These are phyloP conservation scores for Chamaecrista fasciculata DNA, from an alignment of 306 rosid genomes.

Conservation along the genomic window DNA sequence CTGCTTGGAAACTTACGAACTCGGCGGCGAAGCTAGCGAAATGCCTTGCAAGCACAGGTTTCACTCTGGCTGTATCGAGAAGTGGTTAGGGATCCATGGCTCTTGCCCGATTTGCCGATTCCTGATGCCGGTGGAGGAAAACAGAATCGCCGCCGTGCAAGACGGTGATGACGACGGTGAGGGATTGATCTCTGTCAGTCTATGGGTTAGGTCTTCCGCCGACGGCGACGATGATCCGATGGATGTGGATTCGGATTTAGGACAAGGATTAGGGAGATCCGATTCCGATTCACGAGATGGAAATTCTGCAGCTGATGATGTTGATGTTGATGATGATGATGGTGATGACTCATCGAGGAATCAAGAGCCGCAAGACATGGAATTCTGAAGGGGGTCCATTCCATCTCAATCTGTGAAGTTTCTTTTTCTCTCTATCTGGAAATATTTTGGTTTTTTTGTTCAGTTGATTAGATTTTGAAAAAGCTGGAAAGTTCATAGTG, in stretches of 20 bases:
- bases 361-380: background rate
- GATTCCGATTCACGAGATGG: background rate
- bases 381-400: background rate
- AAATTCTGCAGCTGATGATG: background rate
- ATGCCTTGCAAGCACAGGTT: constrained; percentile 43
- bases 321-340: no score
- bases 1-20: constrained; percentile 30
- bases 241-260: constrained; percentile 17
- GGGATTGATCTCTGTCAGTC: constrained; percentile 9
- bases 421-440: no score
- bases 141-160: background rate
- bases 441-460: no score
- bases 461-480: background rate
- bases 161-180: background rate
- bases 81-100: constrained; percentile 31
- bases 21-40: constrained; percentile 32
- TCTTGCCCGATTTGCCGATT: constrained; percentile 46
- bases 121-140: constrained; percentile 24
- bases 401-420: background rate
- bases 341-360: constrained; percentile 6
- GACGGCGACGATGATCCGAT: background rate
- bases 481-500: background rate
- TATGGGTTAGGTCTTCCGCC: constrained; percentile 10
- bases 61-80: constrained; percentile 34
- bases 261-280: background rate